A percentile compares a stretch with the other conserved stretches of the same genome.
Conservation (phyloP, 306 rosid species). For the Malus domestica region ASM211411v1 NC_041803.1:1596501-1597000, state of each 20-base stretch:
- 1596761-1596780: too few relatives aligned
- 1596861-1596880: too few relatives aligned
- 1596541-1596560: conserved; percentile 62
- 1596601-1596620: background rate
- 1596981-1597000: background rate
- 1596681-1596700: conserved; percentile 22
- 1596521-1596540: conserved; percentile 66
- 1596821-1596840: too few relatives aligned
- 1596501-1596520: conserved; percentile 53
- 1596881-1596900: too few relatives aligned
- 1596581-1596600: background rate
- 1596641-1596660: background rate
- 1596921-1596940: too few relatives aligned
- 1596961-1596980: too few relatives aligned
- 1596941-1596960: fast-evolving
- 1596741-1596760: background rate
- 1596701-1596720: conserved; percentile 35
- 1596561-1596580: conserved; percentile 62
- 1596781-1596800: too few relatives aligned
- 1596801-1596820: too few relatives aligned
- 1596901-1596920: too few relatives aligned
- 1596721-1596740: background rate
- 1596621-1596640: background rate
- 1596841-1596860: fast-evolving
- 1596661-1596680: background rate